Evolutionary conservation across 148 eudicot genomes (phyloP).

Genomic region (Polygonum aviculare): DNA sequence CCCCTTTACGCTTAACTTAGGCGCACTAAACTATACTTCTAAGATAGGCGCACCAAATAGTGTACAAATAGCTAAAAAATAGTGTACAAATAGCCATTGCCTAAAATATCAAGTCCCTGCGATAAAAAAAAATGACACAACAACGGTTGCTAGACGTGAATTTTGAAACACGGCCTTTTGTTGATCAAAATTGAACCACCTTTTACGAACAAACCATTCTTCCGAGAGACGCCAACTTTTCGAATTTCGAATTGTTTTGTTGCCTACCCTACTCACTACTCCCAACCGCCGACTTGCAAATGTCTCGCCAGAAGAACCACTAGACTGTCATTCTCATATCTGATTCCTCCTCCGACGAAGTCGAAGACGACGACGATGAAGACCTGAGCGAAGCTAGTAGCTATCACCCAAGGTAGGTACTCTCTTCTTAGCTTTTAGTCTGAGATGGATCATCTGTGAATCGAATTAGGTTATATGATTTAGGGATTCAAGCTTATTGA

Average conservation of each 20-base stretch:
- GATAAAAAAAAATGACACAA: too few relatives aligned
- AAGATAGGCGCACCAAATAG: too few relatives aligned
- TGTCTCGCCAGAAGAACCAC: not conserved
- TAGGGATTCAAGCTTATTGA: not conserved
- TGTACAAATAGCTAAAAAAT: too few relatives aligned
- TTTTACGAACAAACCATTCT: too few relatives aligned
- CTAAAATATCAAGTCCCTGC: too few relatives aligned
- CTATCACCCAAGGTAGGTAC: not conserved
- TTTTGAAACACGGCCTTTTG: too few relatives aligned
- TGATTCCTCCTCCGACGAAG: not conserved
- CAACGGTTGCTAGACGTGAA: too few relatives aligned
- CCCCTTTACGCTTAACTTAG: too few relatives aligned
- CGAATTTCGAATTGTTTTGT: not conserved
- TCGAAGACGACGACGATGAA: not conserved
- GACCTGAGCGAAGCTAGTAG: slow-evolving; percentile 2
- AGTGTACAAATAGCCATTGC: too few relatives aligned
- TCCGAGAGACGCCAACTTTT: too few relatives aligned
- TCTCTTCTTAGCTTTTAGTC: not conserved
- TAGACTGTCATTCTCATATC: not conserved
- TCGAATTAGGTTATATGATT: not conserved
- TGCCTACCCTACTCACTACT: not conserved
- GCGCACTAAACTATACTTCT: too few relatives aligned
- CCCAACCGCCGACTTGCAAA: not conserved
- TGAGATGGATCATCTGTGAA: not conserved
- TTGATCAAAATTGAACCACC: too few relatives aligned